phyloP scores from a whole-genome alignment of 345 rosid genomes.

The Lepidium africanum region DNA sequence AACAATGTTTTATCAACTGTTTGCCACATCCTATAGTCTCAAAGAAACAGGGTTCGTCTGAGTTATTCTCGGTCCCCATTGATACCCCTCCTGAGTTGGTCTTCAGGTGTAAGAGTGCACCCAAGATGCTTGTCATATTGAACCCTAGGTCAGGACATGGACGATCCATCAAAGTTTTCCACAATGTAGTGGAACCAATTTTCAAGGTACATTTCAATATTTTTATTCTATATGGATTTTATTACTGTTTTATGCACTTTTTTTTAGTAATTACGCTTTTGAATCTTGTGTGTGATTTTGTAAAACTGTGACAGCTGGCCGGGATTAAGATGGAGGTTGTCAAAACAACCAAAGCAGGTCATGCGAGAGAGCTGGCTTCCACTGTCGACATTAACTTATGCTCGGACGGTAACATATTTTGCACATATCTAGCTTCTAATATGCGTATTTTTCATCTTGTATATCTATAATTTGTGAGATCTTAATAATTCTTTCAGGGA shows the following conservation, averaged over 20 bases:
- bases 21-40: slow-evolving; percentile 88
- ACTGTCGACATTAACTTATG: slow-evolving; percentile 79
- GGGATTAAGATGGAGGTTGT: slow-evolving; percentile 93
- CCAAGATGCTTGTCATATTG: slow-evolving; percentile 87
- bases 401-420: slow-evolving; percentile 64
- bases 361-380: slow-evolving; percentile 79
- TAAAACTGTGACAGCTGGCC: slow-evolving; percentile 68
- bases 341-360: slow-evolving; percentile 86
- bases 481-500: slow-evolving; percentile 47
- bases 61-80: slow-evolving; percentile 45
- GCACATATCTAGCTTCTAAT: not conserved
- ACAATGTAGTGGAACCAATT: slow-evolving; percentile 77
- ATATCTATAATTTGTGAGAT: slow-evolving; percentile 6
- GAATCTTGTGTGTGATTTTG: slow-evolving; percentile 7
- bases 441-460: not conserved
- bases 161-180: slow-evolving; percentile 87
- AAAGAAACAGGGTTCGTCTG: slow-evolving; percentile 87
- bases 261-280: not conserved
- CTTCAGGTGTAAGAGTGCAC: slow-evolving; percentile 89
- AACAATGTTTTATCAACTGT: slow-evolving; percentile 81
- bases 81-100: slow-evolving; percentile 88
- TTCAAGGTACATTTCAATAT: slow-evolving; percentile 56
- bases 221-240: not conserved
- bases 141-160: slow-evolving; percentile 95
- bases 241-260: not conserved